Evolutionary conservation across 2,329 filamentous ascomycete genomes (phyloP), one percentile per base, ranked within the genome.

Genomic region (Clonostachys solani): DNA sequence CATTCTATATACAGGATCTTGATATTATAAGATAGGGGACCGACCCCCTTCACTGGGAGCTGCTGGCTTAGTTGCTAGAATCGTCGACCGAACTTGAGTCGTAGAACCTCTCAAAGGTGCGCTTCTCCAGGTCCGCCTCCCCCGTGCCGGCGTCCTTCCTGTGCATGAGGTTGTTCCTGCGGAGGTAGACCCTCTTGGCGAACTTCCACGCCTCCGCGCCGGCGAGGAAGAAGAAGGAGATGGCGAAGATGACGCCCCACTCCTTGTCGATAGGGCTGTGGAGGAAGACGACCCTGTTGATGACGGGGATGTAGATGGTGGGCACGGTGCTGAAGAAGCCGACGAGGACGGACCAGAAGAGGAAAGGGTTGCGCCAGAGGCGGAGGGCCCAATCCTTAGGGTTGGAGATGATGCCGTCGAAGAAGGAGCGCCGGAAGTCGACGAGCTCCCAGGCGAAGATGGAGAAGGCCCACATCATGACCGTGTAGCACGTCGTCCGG

Each of bases 381-480:
- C 82, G 76, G 42, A 66, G 52, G 45, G 78, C 53, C 81, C 82
- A 86, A 46, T 80, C 52, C 7, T 47, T 50, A 67, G 54, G 73
- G 52, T 78, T 74, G 49, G 65, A 66, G 52, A 76, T 74, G 15
- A 75, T 75, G 40, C 70, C 69, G 50, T 77, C 73, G 71, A 87
- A 87, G 67, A 87, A 82, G 6, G 78, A 83, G 18, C 81, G 77
- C 12, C 84, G 80, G 58, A 81, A 73, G 54, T 86, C 74, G 46
- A 85, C 74, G 63, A 86, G 80, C 56, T 87, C 82, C 84, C 84
- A 87, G 1, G 83, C 83, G 37, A 86, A 74, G 66, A 87, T 80
- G 10, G 87, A 71, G 6, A 83, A 82, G 50, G 80, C 81, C 83
- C 83, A 87, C 3, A 82, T 86, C 56, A 87, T 73, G 52, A 75